Base-by-base conservation (phyloP, 139 green algal genomes). In the Chlorella sp. region DNA sequence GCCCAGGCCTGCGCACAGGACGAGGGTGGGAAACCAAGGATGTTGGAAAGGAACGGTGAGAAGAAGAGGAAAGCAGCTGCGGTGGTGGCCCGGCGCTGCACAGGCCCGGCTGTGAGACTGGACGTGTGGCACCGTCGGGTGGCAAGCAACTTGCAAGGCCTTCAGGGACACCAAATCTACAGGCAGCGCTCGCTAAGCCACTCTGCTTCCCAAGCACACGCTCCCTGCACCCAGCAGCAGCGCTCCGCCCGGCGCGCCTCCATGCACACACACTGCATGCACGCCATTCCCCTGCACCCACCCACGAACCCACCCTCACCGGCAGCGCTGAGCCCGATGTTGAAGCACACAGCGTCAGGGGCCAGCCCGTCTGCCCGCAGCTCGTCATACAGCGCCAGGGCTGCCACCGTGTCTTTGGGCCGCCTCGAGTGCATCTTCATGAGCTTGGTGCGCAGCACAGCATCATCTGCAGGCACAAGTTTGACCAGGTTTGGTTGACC, bases 281-380 rank as follows among this genome's bases (percentile, higher is more conserved):
- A n/a, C n/a, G n/a, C n/a, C n/a, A n/a, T n/a, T 3, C 11, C 64
- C 21, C 64, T 73, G 64, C 64, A 26, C 64, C 69, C 69, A 19
- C 21, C 68, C 68, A 68, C 60, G 15, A 5, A 68, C 37, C 79
- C 42, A 12, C 40, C 18, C 79, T 40, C 34, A 88, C 86, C 93
- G 40, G 90, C 90, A 34, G 89, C 93, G n/a, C 53, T 85, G 71
- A 96, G 94, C 14, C 87, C 90, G 26, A 81, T 89, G 83, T 96
- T 96, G 89, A 89, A 96, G 64, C 89, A 76, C 3, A 95, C 79
- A 24, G 89, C 39, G 36, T 96, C 94, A 0, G 91, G 90, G 21
- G 42, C 24, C 14, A 95, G 66, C 60, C 88, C 75, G 1, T 78
- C 66, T 26, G 48, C 37, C 36, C 82, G 48, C 90, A 95, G 91